A percentile compares a stretch with the other conserved stretches of the same genome.
phyloP scores from a whole-genome alignment of 2,329 filamentous ascomycete species.

The Botrytis fragariae region DNA sequence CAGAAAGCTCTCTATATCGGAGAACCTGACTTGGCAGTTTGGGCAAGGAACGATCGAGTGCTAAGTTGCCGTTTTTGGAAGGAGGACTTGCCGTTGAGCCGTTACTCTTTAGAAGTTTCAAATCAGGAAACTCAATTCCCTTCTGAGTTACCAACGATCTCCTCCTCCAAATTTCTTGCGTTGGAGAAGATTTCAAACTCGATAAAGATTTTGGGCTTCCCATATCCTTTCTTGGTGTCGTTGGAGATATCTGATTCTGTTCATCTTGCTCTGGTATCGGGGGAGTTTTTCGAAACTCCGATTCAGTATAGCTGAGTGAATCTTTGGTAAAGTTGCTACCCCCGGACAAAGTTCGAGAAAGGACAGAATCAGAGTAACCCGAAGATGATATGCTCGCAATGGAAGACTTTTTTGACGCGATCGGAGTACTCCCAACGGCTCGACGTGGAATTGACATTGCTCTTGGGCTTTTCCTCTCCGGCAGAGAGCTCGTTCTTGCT shows the following conservation, averaged over 20 bases:
- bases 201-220: conserved; percentile 21
- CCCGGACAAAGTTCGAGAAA: conserved; percentile 29
- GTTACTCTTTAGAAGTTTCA: conserved; percentile 37
- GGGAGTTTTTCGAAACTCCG: conserved; percentile 28
- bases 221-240: conserved; percentile 22
- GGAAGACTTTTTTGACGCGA: conserved; percentile 24
- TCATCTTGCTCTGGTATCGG: conserved; percentile 31
- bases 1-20: conserved; percentile 22
- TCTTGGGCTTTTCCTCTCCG: conserved; percentile 23
- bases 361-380: conserved; percentile 29
- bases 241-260: conserved; percentile 20
- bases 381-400: conserved; percentile 31
- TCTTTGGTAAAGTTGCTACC: conserved; percentile 30
- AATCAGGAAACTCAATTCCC: conserved; percentile 32
- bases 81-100: conserved; percentile 35
- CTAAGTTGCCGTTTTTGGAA: conserved; percentile 27
- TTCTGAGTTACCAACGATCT: conserved; percentile 33
- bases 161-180: conserved; percentile 35
- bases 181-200: conserved; percentile 27
- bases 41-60: conserved; percentile 25
- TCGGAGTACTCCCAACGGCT: conserved; percentile 30
- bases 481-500: conserved; percentile 12
- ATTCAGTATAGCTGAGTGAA: conserved; percentile 32
- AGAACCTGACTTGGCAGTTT: conserved; percentile 25
- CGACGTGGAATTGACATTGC: conserved; percentile 32